A percentile compares a stretch with the other conserved stretches of the same genome.
These are phyloP conservation scores for Hamamelis virginiana DNA, from an alignment of 164 flowering plant species.

Conservation along the genomic window DNA sequence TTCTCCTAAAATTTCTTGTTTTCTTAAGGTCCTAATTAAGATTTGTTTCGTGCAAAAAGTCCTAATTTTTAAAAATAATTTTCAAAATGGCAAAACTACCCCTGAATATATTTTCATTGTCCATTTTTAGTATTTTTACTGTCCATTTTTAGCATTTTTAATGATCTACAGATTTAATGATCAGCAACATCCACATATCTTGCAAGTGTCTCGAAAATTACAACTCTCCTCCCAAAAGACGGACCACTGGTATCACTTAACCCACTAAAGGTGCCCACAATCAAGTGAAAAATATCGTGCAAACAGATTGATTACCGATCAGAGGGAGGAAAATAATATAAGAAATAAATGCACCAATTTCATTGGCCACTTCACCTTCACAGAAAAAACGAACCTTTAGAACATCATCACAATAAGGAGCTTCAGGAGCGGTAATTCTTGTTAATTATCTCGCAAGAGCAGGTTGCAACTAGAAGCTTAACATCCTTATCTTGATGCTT, in stretches of 20 bases:
- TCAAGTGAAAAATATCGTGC: constrained; percentile 86
- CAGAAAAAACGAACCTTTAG: constrained; percentile 54
- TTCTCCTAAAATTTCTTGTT: no score
- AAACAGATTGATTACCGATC: constrained; percentile 20
- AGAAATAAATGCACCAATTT: neutral
- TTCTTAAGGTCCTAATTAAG: no score
- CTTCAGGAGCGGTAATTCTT: constrained; percentile 94
- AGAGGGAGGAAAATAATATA: constrained; percentile 4
- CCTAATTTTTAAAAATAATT: no score
- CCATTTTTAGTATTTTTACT: no score
- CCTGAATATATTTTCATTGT: no score
- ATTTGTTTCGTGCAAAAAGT: no score
- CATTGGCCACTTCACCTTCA: constrained; percentile 1
- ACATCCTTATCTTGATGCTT: constrained; percentile 90
- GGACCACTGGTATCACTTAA: constrained; percentile 74
- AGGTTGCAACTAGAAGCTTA: constrained; percentile 87
- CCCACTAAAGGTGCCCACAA: constrained; percentile 81
- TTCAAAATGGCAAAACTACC: no score
- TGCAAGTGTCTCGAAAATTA: constrained; percentile 91
- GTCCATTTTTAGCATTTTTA: no score
- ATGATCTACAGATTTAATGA: no score
- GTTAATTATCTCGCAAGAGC: constrained; percentile 93
- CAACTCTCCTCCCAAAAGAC: constrained; percentile 85
- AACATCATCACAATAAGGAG: constrained; percentile 89
- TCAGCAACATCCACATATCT: no score